Conservation (phyloP, 2,329 filamentous ascomycete species). For the Trichoderma aggressivum region DNA sequence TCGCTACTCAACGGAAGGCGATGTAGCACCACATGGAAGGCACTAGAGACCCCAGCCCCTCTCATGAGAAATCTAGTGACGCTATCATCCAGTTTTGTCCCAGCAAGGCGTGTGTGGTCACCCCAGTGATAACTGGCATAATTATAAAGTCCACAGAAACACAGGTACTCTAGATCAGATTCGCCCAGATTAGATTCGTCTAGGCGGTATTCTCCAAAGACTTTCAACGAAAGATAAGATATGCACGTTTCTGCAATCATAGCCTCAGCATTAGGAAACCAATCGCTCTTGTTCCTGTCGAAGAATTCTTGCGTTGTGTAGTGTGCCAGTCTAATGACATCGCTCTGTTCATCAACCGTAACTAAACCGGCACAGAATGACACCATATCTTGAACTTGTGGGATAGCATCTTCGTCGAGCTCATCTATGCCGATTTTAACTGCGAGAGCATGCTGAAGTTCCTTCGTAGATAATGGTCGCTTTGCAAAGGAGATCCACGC, state of each 20-base stretch:
- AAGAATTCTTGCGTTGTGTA: constrained; percentile 47
- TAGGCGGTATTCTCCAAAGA: neutral
- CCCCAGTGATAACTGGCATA: neutral
- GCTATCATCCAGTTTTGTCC: neutral
- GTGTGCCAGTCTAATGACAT: constrained; percentile 42
- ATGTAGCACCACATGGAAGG: neutral
- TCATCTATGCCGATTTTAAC: constrained; percentile 26
- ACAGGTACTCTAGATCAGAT: neutral
- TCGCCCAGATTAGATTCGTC: too few relatives aligned
- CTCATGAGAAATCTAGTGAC: neutral
- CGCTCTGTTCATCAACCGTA: constrained; percentile 39
- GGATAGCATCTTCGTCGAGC: constrained; percentile 29
- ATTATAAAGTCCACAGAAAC: neutral
- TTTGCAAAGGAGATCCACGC: constrained; percentile 41
- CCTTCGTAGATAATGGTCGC: constrained; percentile 31
- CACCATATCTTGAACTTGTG: constrained; percentile 33
- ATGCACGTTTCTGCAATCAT: neutral
- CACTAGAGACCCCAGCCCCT: fast-evolving
- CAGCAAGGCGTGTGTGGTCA: neutral
- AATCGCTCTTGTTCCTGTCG: constrained; percentile 19
- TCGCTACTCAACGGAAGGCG: neutral
- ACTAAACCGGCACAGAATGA: constrained; percentile 21
- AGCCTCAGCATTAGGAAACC: neutral
- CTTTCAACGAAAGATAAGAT: neutral
- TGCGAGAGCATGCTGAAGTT: constrained; percentile 44